A percentile compares a stretch with the other conserved stretches of the same genome.
Conservation (phyloP, 129 eudicot genomes). For the Logfia minima region DNA sequence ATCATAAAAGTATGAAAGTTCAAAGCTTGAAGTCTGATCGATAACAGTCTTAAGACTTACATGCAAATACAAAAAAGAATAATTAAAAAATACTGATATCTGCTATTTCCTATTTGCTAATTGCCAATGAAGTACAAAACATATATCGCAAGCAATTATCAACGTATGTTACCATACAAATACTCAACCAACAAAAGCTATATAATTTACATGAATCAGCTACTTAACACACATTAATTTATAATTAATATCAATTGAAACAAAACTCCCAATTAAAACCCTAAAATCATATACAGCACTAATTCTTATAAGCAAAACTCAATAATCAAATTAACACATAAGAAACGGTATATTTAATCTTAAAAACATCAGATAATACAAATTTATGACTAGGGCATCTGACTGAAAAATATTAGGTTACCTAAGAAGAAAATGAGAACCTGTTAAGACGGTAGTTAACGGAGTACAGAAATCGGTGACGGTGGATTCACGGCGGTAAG, state of each 20-base stretch:
- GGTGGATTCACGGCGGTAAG: background rate
- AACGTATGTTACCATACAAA: background rate
- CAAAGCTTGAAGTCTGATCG: background rate
- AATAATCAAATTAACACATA: background rate
- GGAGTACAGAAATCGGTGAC: background rate
- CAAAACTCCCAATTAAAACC: background rate
- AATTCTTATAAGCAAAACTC: background rate
- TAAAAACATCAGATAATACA: background rate
- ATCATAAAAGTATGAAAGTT: background rate
- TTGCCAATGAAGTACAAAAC: background rate
- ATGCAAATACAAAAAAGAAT: background rate
- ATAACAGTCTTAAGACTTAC: background rate
- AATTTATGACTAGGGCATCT: background rate
- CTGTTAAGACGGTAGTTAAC: background rate
- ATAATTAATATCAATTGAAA: too few relatives aligned
- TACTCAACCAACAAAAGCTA: background rate
- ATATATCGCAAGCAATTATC: background rate
- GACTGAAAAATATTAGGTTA: background rate
- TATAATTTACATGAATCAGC: too few relatives aligned
- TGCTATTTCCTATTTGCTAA: background rate
- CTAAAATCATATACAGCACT: constrained; percentile 14
- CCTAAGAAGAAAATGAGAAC: background rate
- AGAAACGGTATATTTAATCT: background rate
- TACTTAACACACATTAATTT: too few relatives aligned
- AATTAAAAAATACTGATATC: background rate